Conservation (phyloP, 1,284 basidiomycete species). For the Ceratobasidium sp. region DNA sequence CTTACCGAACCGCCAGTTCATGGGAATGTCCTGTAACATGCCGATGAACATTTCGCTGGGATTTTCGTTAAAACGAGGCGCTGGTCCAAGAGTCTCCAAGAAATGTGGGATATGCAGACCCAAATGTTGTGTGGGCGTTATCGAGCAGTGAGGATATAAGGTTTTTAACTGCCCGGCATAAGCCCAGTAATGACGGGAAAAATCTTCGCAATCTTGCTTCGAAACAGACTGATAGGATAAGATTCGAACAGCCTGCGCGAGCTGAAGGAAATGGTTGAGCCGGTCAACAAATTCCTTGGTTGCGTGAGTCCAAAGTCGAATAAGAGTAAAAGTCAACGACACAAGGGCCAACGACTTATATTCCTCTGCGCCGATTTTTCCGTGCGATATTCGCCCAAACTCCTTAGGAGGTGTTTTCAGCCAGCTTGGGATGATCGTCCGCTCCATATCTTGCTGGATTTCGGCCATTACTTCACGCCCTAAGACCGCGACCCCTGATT, state of each 20-base stretch:
- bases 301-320: constrained; percentile 28
- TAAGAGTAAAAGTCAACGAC: constrained; percentile 44
- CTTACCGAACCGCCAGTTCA: constrained; percentile 34
- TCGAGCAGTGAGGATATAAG: constrained; percentile 17
- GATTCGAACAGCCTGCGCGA: constrained; percentile 17
- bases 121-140: constrained; percentile 32
- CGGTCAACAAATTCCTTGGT: not conserved
- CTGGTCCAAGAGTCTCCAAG: constrained; percentile 27
- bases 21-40: constrained; percentile 32
- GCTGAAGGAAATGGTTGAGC: constrained; percentile 29
- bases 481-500: too few relatives aligned
- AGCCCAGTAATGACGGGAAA: not conserved
- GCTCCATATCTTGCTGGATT: constrained; percentile 14
- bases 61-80: constrained; percentile 6
- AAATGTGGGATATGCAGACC: constrained; percentile 32
- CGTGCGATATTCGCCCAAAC: constrained; percentile 38
- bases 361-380: constrained; percentile 50
- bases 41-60: constrained; percentile 44
- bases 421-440: constrained; percentile 35
- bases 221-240: not conserved
- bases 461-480: not conserved
- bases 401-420: constrained; percentile 18
- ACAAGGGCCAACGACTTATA: constrained; percentile 46
- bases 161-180: not conserved
- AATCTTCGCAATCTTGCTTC: not conserved